A percentile compares a stretch with the other conserved stretches of the same genome.
Evolutionary conservation across 1,284 basidiomycete species (phyloP).

Genomic region (Puccinia novopanici): DNA sequence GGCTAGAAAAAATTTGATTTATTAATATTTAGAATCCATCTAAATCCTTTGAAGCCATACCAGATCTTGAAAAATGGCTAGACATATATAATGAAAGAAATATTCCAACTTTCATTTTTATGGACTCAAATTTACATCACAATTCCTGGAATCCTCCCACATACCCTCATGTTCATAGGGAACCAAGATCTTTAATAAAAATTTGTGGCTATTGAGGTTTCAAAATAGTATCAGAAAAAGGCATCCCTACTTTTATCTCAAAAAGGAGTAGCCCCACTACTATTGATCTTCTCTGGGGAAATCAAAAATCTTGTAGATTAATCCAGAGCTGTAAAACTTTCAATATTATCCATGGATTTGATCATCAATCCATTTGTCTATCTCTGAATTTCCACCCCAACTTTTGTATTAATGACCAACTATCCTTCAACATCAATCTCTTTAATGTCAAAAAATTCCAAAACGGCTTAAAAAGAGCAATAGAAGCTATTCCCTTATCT

Average conservation of each 20-base stretch:
- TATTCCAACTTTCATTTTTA: constrained; percentile 4
- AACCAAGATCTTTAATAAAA: neutral
- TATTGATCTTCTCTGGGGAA: neutral
- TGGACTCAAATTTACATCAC: constrained; percentile 20
- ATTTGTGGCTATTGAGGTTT: neutral
- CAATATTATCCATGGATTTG: neutral
- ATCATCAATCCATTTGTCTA: neutral
- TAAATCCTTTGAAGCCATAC: neutral
- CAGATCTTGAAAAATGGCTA: neutral
- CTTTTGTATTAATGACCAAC: too few relatives aligned
- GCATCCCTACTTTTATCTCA: neutral
- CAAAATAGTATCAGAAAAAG: neutral
- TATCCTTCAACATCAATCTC: neutral
- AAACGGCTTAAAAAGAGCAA: neutral
- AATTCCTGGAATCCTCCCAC: neutral
- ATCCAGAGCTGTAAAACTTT: neutral
- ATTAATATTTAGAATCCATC: neutral
- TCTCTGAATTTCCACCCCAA: neutral
- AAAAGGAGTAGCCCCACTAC: neutral
- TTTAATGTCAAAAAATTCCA: neutral
- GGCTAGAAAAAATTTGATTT: neutral
- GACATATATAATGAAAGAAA: neutral
- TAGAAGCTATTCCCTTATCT: neutral
- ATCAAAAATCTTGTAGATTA: neutral
- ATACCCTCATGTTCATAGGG: neutral